Evolutionary conservation across 441 rosid genomes (phyloP), one percentile per base, ranked within the genome.

Genomic region (Corymbia citriodora): DNA sequence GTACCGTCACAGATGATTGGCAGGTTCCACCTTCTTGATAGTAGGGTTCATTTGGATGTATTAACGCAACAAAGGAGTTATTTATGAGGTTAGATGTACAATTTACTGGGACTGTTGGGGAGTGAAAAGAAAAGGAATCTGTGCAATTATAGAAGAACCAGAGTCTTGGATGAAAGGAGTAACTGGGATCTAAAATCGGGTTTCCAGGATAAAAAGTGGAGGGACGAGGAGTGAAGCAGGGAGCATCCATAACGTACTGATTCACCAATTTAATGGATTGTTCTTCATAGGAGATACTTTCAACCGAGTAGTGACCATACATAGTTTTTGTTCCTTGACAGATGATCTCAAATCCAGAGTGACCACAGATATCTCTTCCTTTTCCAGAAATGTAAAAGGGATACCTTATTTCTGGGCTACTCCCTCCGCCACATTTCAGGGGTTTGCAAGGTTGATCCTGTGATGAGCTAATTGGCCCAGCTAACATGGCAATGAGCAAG

Each of bases 201-300:
- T 87, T 54, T 13, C 17, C 0, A 40, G 48, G 11, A 31, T 33
- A 0, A 65, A 87, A n/a, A n/a, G 29, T 16, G 63, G 0, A 31
- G 63, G 65, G 63, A 53, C 63, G 65, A 53, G 88, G 88, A 87
- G 49, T 14, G 40, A 40, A 54, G 63, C 88, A 87, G 48, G 40
- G 8, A n/a, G 55, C 61, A 40, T 87, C 52, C 25, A 52, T 23
- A 53, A 1, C 9, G 27, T 53, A 7, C 25, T 87, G 10, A 36
- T 53, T n/a, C 45, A 0, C 88, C 48, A 54, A 57, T 14, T 54
- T 18, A 87, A 54, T 53, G 23, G 63, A 18, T 53, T 52, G 36
- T 19, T 53, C 48, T 17, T 52, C 61, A 54, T 87, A 87, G 11
- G 57, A 16, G 40, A 87, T 87, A 3, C 29, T 12, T 57, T 54